A percentile compares a stretch with the other conserved stretches of the same genome.
phyloP scores from a whole-genome alignment of 257 asterid species.

The Lycium ferocissimum region DNA sequence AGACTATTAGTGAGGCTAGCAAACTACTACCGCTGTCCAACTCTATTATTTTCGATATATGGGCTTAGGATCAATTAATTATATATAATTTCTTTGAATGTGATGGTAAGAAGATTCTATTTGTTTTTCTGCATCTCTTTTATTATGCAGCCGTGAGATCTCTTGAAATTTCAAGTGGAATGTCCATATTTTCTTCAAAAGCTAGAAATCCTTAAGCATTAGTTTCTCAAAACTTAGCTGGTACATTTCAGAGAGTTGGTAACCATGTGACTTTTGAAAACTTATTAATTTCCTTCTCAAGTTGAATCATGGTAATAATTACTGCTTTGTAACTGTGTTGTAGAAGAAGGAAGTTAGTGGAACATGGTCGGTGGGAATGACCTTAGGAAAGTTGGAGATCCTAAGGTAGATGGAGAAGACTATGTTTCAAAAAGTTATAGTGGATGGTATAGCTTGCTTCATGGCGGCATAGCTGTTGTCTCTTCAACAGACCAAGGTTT shows the following conservation, averaged over 20 bases:
- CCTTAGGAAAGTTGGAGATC: constrained; percentile 81
- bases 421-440: constrained; percentile 92
- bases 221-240: constrained; percentile 57
- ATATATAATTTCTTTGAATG: too few relatives aligned
- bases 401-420: constrained; percentile 71
- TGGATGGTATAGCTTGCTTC: constrained; percentile 97
- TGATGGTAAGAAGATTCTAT: too few relatives aligned
- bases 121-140: neutral
- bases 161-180: constrained; percentile 81
- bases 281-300: neutral
- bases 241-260: constrained; percentile 42
- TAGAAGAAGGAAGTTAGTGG: constrained; percentile 94
- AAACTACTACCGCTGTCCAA: too few relatives aligned
- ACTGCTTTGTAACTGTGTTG: constrained; percentile 36
- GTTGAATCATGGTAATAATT: neutral
- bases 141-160: constrained; percentile 65
- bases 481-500: constrained; percentile 93
- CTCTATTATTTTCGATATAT: too few relatives aligned
- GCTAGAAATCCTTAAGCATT: constrained; percentile 77
- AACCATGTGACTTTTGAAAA: neutral
- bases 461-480: constrained; percentile 95
- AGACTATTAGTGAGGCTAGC: too few relatives aligned
- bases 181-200: constrained; percentile 83
- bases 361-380: constrained; percentile 86
- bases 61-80: too few relatives aligned